Evolutionary conservation across 1,284 basidiomycete species (phyloP), one percentile per base, ranked within the genome.

Genomic region (Fomitiporia mediterranea): DNA sequence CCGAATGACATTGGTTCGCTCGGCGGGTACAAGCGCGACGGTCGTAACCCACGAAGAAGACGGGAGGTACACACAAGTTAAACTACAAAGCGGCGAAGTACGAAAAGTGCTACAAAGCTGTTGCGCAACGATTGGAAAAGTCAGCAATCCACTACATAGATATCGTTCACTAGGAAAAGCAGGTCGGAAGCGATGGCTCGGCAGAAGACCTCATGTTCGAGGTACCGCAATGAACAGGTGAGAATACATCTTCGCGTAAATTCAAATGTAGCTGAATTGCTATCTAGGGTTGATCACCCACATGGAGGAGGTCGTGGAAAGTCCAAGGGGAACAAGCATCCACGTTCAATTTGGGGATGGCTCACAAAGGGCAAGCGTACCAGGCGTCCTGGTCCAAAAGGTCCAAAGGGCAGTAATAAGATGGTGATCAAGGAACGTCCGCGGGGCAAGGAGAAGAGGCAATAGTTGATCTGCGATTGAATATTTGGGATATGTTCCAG

Each of bases 141-240:
- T 98, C 58, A 93, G 91, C 75, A 99, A 99, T 72, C 81, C 87
- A 55, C 77, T 97, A 62, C 94, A 94, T 84, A 91, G 94, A 72
- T 85, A 89, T 63, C 76, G 84, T 21, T 83, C 78, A 48, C 73
- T 98, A 43, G 96, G 94, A 40, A 99, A 99, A 73, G 96, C 97
- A 15, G 96, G 96, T 42, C 74, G 96, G 61, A 79, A 77, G 50
- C 79, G 97, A 49, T 97, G 94, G 93, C 73, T 98, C 27, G 96
- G 96, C 37, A 74, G 84, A 64, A 74, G 89, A 65, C 96, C 96
- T 2, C 83, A 83, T 61, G 94, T 98, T 32, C 86, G 96, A 69
- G 96, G 96, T 87, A 86, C 98, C 61, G 96, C 96, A 25, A 98
- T 98, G 96, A 99, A 99, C 73, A 88, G 93, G 81, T 94, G 71